Evolutionary conservation across 257 asterid species (phyloP).

Genomic region (Avicennia marina): DNA sequence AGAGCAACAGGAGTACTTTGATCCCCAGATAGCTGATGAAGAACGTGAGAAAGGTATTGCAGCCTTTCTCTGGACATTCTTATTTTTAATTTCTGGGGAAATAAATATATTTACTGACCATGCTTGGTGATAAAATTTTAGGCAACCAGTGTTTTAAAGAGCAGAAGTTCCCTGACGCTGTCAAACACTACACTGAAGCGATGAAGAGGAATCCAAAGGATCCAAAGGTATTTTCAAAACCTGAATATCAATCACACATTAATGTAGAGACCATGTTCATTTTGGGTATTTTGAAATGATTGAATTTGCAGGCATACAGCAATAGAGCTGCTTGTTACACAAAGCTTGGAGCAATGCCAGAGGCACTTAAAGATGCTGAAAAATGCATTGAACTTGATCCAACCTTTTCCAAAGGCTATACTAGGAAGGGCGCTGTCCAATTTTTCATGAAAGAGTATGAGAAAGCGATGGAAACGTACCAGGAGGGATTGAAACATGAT

Average conservation of each 20-base stretch:
- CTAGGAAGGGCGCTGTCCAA: slow-evolving; percentile 83
- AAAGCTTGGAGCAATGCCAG: slow-evolving; percentile 88
- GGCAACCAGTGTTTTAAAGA: slow-evolving; percentile 85
- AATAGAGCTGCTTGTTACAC: slow-evolving; percentile 93
- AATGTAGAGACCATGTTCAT: neutral
- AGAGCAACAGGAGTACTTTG: slow-evolving; percentile 81
- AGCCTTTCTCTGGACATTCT: neutral
- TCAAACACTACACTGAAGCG: slow-evolving; percentile 78
- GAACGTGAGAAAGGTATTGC: slow-evolving; percentile 91
- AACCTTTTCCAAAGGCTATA: slow-evolving; percentile 74
- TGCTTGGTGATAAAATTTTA: slow-evolving; percentile 13
- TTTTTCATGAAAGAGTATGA: slow-evolving; percentile 91
- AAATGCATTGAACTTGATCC: slow-evolving; percentile 93
- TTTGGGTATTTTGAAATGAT: neutral
- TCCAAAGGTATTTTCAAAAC: slow-evolving; percentile 44
- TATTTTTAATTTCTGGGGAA: neutral
- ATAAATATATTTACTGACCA: neutral
- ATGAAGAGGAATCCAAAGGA: slow-evolving; percentile 80
- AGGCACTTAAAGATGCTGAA: slow-evolving; percentile 90
- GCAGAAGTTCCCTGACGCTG: slow-evolving; percentile 86
- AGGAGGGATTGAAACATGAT: slow-evolving; percentile 81
- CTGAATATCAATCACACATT: neutral
- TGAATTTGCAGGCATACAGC: slow-evolving; percentile 65
- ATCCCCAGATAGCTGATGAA: slow-evolving; percentile 85
- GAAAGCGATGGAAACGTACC: slow-evolving; percentile 85